Conservation (phyloP, 768 basidiomycete species). For the Amanita subjunquillea region DNA sequence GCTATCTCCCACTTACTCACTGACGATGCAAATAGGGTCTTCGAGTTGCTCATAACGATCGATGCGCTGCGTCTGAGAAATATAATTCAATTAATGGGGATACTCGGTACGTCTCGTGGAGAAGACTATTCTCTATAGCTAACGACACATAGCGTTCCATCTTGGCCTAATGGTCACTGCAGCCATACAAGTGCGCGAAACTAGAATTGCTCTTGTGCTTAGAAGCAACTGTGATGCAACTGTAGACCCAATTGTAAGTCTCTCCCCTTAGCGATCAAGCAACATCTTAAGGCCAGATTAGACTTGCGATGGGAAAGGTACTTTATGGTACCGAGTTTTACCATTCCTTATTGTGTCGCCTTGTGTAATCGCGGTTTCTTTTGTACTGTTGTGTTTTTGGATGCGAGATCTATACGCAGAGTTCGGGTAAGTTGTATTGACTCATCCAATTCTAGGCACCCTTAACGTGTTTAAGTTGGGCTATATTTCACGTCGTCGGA, state of each 20-base stretch:
- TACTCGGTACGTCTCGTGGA: conserved; percentile 34
- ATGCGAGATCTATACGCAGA: conserved; percentile 65
- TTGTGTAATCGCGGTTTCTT: conserved; percentile 54
- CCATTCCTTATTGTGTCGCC: conserved; percentile 69
- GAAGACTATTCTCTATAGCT: too few relatives aligned
- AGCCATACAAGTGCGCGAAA: conserved; percentile 70
- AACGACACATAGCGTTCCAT: conserved; percentile 50
- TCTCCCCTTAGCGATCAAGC: neutral
- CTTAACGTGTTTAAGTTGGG: conserved; percentile 46
- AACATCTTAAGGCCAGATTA: conserved; percentile 13
- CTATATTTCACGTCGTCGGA: conserved; percentile 83
- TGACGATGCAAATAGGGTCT: conserved; percentile 38
- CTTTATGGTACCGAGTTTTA: conserved; percentile 49
- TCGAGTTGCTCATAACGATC: conserved; percentile 71
- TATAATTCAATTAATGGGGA: conserved; percentile 67
- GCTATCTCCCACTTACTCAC: neutral
- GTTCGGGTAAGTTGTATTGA: conserved; percentile 52
- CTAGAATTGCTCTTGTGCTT: conserved; percentile 46
- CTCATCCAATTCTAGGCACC: neutral
- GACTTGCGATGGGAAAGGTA: conserved; percentile 38
- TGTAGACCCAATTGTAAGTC: conserved; percentile 29
- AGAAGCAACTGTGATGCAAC: conserved; percentile 21
- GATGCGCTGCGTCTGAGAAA: conserved; percentile 78
- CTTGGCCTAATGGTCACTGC: conserved; percentile 63
- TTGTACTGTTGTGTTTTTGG: conserved; percentile 59